Evolutionary conservation across 2,329 filamentous ascomycete species (phyloP), one percentile per base, ranked within the genome.

Genomic region (Aspergillus pseudonomiae): DNA sequence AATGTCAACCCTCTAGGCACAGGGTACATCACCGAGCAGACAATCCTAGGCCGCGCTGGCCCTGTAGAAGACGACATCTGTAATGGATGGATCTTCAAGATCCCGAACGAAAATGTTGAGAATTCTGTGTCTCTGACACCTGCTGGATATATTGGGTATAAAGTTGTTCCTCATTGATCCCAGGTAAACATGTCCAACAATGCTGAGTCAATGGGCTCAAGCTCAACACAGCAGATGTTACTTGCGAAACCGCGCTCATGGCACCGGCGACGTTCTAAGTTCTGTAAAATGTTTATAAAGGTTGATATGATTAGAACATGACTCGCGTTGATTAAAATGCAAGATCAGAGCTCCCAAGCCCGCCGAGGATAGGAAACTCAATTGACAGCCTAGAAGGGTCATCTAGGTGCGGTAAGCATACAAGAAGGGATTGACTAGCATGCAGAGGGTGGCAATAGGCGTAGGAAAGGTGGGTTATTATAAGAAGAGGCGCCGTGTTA

Each of bases 81-180:
- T 12, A 71, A 63, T 24, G 69, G 82, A 68, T 80, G 85, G 28
- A 78, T 77, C 3, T 88, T 86, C 80, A 87, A 86, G 68, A 84
- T 88, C 55, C 77, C 85, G 69, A 87, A 87, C 66, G 78, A 82
- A 9, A 68, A 75, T 3, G 71, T 80, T 6, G 74, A 70, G 21
- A 88, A 88, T 71, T 76, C 81, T 0, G 71, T 86, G 62, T 86
- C 85, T 28, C 78, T 79, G 9, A 80, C 80, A 1, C 78, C 83
- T 0, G 82, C 86, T 1, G 83, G 79, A 0, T 88, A 85, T 72
- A 82, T 86, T 1, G 83, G 79, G 0, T 88, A 85, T 72, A 87
- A 86, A 66, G 78, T 88, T 50, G 73, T 80, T 78, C 81, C 0
- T 81, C 80, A 4, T 81, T 82, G 9, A 86, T 84, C 71, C 2